phyloP scores from a whole-genome alignment of 176 grass and related monocot genomes.

The Paspalum notatum region DNA sequence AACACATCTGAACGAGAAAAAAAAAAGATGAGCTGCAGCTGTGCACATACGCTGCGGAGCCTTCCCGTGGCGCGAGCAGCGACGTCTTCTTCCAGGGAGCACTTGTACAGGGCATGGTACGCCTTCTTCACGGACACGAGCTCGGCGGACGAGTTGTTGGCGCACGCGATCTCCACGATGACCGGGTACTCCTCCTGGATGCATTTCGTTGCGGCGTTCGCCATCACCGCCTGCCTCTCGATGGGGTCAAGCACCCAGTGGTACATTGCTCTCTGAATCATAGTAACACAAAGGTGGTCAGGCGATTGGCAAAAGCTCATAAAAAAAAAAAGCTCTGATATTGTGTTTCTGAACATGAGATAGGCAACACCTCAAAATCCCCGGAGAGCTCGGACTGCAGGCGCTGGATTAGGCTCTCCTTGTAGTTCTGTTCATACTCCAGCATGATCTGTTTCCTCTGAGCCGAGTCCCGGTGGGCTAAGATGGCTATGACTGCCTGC shows the following conservation, averaged over 20 bases:
- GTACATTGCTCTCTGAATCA: slow-evolving; percentile 65
- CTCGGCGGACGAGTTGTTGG: slow-evolving; percentile 67
- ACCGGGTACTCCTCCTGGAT: slow-evolving; percentile 53
- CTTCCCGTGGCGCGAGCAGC: slow-evolving; percentile 59
- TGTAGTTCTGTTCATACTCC: slow-evolving; percentile 68
- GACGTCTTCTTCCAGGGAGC: slow-evolving; percentile 85
- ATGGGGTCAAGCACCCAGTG: slow-evolving; percentile 73
- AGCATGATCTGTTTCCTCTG: slow-evolving; percentile 71
- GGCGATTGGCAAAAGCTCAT: neutral
- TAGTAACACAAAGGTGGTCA: neutral
- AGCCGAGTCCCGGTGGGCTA: slow-evolving; percentile 66
- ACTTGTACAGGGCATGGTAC: slow-evolving; percentile 66
- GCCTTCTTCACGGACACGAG: slow-evolving; percentile 68
- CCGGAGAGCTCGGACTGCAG: slow-evolving; percentile 79
- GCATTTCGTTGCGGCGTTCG: slow-evolving; percentile 55
- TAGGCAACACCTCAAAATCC: slow-evolving; percentile 62
- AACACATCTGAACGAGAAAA: neutral
- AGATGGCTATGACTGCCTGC: slow-evolving; percentile 62
- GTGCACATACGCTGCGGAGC: slow-evolving; percentile 47
- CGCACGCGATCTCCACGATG: slow-evolving; percentile 68
- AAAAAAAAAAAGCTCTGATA: neutral
- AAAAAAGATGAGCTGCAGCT: neutral
- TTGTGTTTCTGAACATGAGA: neutral
- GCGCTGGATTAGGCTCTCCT: slow-evolving; percentile 58
- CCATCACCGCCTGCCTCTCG: slow-evolving; percentile 70